Percentiles rank a stretch among this genome's conserved stretches.
Evolutionary conservation across 305 asterid genomes (phyloP).

Genomic region (Plantago coronopus): DNA sequence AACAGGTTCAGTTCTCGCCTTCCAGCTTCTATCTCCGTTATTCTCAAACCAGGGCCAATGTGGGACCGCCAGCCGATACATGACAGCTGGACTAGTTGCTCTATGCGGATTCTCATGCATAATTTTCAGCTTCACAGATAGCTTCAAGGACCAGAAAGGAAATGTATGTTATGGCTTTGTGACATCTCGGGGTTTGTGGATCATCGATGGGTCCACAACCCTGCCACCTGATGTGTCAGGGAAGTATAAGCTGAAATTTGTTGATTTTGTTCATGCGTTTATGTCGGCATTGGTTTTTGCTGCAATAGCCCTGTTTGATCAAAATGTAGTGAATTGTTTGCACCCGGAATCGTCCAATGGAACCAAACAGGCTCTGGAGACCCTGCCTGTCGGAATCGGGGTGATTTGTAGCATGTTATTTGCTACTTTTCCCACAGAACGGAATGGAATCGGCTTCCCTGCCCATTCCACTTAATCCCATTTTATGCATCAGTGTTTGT

Average conservation of each 20-base stretch:
- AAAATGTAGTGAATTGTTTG: slow-evolving; percentile 62
- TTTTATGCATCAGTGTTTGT: background rate
- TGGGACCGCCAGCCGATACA: slow-evolving; percentile 43
- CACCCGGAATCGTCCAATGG: slow-evolving; percentile 58
- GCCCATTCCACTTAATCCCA: slow-evolving; percentile 30
- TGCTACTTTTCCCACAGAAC: slow-evolving; percentile 67
- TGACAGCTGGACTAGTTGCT: slow-evolving; percentile 53
- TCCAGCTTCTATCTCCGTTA: slow-evolving; percentile 68
- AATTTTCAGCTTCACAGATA: slow-evolving; percentile 65
- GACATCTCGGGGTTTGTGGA: slow-evolving; percentile 60
- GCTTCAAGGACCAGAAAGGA: slow-evolving; percentile 71
- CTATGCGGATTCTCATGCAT: slow-evolving; percentile 68
- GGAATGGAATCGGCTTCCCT: slow-evolving; percentile 94
- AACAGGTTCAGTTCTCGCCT: slow-evolving; percentile 77
- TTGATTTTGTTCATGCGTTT: slow-evolving; percentile 69
- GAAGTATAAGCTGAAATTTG: slow-evolving; percentile 49
- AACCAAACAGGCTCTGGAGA: slow-evolving; percentile 53
- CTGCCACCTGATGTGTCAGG: slow-evolving; percentile 44
- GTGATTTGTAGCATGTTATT: slow-evolving; percentile 73
- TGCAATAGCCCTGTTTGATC: slow-evolving; percentile 67
- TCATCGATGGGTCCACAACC: slow-evolving; percentile 63
- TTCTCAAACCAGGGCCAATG: slow-evolving; percentile 74
- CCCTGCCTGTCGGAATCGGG: slow-evolving; percentile 80
- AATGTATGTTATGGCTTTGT: slow-evolving; percentile 72
- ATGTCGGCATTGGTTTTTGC: slow-evolving; percentile 77